A percentile compares a stretch with the other conserved stretches of the same genome.
Evolutionary conservation across 2,329 filamentous ascomycete species (phyloP).

Genomic region (Periconia digitata): DNA sequence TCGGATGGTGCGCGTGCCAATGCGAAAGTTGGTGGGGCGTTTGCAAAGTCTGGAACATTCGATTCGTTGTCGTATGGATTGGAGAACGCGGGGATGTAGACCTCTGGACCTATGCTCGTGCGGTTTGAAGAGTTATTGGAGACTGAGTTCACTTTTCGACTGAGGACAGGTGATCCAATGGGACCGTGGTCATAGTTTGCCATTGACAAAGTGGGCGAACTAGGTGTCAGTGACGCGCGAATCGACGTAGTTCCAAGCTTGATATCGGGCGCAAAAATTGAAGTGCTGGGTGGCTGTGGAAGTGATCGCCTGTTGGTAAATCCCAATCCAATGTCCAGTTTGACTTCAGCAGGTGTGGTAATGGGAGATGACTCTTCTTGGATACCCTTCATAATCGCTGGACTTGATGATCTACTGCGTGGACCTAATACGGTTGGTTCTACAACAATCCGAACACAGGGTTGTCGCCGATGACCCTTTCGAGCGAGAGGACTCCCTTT

Average conservation of each 20-base stretch:
- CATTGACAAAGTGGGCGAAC: conserved; percentile 44
- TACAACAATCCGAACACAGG: conserved; percentile 50
- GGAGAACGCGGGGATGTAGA: conserved; percentile 55
- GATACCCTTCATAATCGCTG: conserved; percentile 38
- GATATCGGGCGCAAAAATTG: conserved; percentile 40
- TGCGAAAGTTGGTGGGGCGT: conserved; percentile 57
- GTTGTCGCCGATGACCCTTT: conserved; percentile 47
- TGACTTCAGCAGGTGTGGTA: conserved; percentile 11
- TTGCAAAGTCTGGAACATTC: conserved; percentile 53
- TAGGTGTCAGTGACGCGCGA: conserved; percentile 43
- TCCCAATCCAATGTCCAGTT: conserved; percentile 11
- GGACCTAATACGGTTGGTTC: conserved; percentile 47
- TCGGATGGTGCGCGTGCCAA: conserved; percentile 43
- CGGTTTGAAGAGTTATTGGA: conserved; percentile 16
- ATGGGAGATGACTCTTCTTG: conserved; percentile 36
- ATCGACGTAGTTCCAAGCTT: conserved; percentile 30
- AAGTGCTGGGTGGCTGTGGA: conserved; percentile 29
- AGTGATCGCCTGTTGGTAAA: conserved; percentile 21
- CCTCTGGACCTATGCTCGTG: conserved; percentile 29
- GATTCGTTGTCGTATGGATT: conserved; percentile 87
- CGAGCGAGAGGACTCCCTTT: conserved; percentile 49
- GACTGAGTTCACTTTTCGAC: conserved; percentile 9
- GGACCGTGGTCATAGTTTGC: conserved; percentile 32
- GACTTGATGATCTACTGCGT: conserved; percentile 36
- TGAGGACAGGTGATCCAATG: conserved; percentile 17